Conservation (phyloP, 139 green algal genomes). For the Ostreobium quekettii region DNA sequence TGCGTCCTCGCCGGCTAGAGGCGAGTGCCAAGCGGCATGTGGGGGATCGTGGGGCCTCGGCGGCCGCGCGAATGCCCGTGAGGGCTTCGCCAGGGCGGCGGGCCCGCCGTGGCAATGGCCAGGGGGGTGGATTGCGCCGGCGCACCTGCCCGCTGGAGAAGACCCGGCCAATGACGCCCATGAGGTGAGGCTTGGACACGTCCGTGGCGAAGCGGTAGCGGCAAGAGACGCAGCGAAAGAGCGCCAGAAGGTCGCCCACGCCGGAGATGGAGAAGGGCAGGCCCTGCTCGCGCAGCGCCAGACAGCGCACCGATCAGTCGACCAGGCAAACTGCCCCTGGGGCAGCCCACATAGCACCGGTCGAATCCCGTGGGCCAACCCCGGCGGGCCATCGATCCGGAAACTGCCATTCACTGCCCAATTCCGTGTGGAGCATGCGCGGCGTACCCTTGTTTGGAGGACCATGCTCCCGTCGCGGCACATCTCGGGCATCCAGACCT, state of each 20-base stretch:
- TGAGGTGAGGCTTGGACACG: slow-evolving; percentile 42
- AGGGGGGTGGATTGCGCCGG: neutral
- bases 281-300: slow-evolving; percentile 49
- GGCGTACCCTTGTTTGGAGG: slow-evolving; percentile 34
- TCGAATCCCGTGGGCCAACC: neutral
- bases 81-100: too few species aligned
- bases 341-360: neutral
- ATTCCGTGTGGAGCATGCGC: neutral
- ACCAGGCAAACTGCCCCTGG: too few species aligned
- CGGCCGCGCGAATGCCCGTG: too few species aligned
- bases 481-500: slow-evolving; percentile 57
- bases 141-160: slow-evolving; percentile 35
- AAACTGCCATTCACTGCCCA: neutral
- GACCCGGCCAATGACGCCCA: slow-evolving; percentile 58
- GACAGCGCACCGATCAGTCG: too few species aligned
- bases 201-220: slow-evolving; percentile 75
- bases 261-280: slow-evolving; percentile 68
- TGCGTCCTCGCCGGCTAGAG: too few species aligned
- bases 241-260: slow-evolving; percentile 64
- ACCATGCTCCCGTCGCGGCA: slow-evolving; percentile 34
- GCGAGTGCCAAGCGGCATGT: neutral
- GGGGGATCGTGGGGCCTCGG: neutral
- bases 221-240: slow-evolving; percentile 79
- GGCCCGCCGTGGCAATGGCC: too few species aligned
- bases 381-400: too few species aligned